Conservation (phyloP, 306 rosid species). For the Cucurbita pepo region DNA sequence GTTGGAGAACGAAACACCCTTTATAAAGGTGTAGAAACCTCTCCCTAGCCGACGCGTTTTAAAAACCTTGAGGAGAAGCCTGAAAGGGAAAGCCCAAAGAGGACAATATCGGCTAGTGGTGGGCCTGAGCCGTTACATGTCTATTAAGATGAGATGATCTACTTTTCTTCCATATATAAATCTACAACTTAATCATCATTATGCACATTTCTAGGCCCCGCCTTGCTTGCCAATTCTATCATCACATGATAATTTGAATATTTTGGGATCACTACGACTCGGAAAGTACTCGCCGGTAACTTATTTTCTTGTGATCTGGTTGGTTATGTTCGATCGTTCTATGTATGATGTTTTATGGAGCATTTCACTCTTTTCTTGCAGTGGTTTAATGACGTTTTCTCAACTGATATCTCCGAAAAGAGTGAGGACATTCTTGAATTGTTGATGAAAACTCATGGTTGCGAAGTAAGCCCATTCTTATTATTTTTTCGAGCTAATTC, state of each 20-base stretch:
- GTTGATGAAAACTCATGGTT: conserved; percentile 49
- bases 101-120: too few relatives aligned
- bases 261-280: conserved; percentile 50
- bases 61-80: too few relatives aligned
- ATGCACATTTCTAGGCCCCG: conserved; percentile 34
- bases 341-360: conserved; percentile 10
- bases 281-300: conserved; percentile 76
- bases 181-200: conserved; percentile 1
- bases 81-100: too few relatives aligned
- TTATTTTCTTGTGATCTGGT: background rate
- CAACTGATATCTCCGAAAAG: conserved; percentile 63
- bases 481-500: background rate
- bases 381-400: conserved; percentile 85
- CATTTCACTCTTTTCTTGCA: conserved; percentile 21
- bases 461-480: conserved; percentile 47
- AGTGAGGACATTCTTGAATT: conserved; percentile 65
- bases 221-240: conserved; percentile 72
- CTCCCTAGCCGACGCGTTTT: too few relatives aligned
- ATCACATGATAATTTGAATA: conserved; percentile 27
- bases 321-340: background rate
- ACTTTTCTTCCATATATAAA: background rate
- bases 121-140: too few relatives aligned
- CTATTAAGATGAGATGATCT: background rate
- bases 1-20: too few relatives aligned
- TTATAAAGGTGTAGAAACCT: too few relatives aligned